Evolutionary conservation across 352 stramenopile genomes (phyloP).

Genomic region (Pythium brachiatum): DNA sequence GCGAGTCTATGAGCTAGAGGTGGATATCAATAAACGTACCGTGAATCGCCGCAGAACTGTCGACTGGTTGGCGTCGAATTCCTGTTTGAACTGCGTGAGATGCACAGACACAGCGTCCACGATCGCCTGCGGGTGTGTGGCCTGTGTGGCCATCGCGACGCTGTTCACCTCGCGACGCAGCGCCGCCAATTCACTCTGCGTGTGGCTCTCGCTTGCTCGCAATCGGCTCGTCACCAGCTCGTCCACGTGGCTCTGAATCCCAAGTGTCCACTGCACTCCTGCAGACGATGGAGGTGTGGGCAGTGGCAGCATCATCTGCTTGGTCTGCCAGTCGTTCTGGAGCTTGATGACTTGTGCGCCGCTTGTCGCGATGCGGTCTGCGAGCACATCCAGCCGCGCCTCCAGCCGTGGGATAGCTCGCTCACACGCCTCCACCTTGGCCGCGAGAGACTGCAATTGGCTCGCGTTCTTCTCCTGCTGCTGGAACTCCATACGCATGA

Average conservation of each 20-base stretch:
- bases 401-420: slow-evolving; percentile 60
- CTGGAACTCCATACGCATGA: slow-evolving; percentile 56
- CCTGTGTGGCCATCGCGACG: slow-evolving; percentile 10
- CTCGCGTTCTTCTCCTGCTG: slow-evolving; percentile 55
- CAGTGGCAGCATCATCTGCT: not conserved
- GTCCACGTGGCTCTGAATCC: slow-evolving; percentile 53
- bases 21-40: not conserved
- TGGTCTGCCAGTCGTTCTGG: slow-evolving; percentile 29
- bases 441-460: slow-evolving; percentile 48
- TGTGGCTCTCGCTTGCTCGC: slow-evolving; percentile 32
- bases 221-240: slow-evolving; percentile 37
- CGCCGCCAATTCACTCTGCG: slow-evolving; percentile 32
- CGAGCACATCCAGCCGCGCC: slow-evolving; percentile 53
- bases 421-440: slow-evolving; percentile 61
- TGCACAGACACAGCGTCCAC: slow-evolving; percentile 58
- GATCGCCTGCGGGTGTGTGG: slow-evolving; percentile 33
- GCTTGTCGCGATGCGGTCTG: slow-evolving; percentile 46
- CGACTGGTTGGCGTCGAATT: slow-evolving; percentile 53
- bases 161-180: slow-evolving; percentile 26
- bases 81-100: slow-evolving; percentile 59
- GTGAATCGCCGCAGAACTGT: slow-evolving; percentile 46
- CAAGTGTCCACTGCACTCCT: slow-evolving; percentile 21
- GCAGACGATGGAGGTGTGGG: slow-evolving; percentile 1
- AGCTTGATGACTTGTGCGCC: slow-evolving; percentile 43
- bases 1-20: not conserved